Percentiles rank a stretch among this genome's conserved stretches.
Conservation (phyloP, 2,329 filamentous ascomycete species). For the Trichoderma endophyticum region DNA sequence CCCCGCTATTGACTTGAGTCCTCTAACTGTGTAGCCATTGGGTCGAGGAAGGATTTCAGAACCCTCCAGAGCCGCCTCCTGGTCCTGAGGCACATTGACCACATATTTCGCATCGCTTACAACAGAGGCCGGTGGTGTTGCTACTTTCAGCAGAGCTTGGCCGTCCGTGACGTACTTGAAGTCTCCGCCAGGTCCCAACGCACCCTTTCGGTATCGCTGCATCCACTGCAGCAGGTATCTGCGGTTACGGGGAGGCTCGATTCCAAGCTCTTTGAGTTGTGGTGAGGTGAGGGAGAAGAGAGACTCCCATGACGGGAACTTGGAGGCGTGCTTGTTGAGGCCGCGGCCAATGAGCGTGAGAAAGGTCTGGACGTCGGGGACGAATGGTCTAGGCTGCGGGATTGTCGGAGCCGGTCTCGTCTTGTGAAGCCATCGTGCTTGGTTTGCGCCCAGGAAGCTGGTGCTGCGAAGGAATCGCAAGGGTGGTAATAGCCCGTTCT, state of each 20-base stretch:
- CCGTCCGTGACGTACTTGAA: conserved; percentile 65
- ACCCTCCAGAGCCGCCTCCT: conserved; percentile 31
- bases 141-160: conserved; percentile 49
- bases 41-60: conserved; percentile 30
- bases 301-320: conserved; percentile 86
- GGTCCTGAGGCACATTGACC: conserved; percentile 52
- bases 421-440: conserved; percentile 45
- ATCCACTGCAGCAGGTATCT: conserved; percentile 86
- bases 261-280: conserved; percentile 77
- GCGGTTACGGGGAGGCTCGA: conserved; percentile 79
- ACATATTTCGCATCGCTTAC: conserved; percentile 49
- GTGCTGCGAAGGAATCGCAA: conserved; percentile 32
- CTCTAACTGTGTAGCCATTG: conserved; percentile 59
- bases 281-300: conserved; percentile 77
- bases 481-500: conserved; percentile 31
- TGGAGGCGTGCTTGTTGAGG: conserved; percentile 75
- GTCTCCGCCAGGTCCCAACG: conserved; percentile 80
- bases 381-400: conserved; percentile 76
- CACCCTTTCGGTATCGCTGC: conserved; percentile 74
- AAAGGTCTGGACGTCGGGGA: conserved; percentile 82
- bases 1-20: conserved; percentile 68
- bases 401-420: conserved; percentile 40
- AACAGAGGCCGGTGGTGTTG: conserved; percentile 37
- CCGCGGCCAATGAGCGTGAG: conserved; percentile 87
- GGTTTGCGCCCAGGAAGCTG: conserved; percentile 33